These are phyloP conservation scores for Rhodomyrtus psidioides DNA, from an alignment of 441 rosid genomes.

Conservation along the genomic window DNA sequence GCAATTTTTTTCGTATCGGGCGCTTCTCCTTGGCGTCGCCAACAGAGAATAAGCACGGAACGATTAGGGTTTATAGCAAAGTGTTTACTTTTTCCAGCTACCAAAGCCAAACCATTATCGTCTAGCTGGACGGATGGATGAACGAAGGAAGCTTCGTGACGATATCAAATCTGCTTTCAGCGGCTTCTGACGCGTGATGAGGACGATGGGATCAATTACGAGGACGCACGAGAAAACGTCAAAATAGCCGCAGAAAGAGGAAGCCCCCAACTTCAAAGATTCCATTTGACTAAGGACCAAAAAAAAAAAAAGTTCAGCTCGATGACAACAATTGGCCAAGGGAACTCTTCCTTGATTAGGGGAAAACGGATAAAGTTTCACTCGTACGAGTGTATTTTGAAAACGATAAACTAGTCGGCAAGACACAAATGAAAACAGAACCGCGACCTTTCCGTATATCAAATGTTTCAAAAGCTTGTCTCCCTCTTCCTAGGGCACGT, in stretches of 20 bases:
- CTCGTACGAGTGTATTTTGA: not conserved
- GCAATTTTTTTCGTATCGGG: not conserved
- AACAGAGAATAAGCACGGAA: not conserved
- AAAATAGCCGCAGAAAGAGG: not conserved
- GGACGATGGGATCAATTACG: not conserved
- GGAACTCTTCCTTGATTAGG: not conserved
- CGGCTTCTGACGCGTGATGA: not conserved
- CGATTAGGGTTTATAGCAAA: not conserved
- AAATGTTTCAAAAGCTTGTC: not conserved
- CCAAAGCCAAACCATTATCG: not conserved
- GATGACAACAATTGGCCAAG: not conserved
- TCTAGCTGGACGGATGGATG: not conserved
- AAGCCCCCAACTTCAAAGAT: not conserved
- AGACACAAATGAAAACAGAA: not conserved
- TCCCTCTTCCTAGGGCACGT: not conserved
- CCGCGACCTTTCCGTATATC: not conserved
- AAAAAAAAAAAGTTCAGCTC: not conserved
- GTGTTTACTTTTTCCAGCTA: not conserved
- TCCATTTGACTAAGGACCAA: not conserved
- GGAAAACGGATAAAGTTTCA: not conserved
- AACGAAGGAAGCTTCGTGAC: not conserved
- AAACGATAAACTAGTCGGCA: not conserved
- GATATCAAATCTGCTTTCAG: not conserved
- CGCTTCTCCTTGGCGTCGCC: not conserved
- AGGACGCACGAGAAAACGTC: not conserved